Conservation (phyloP, 1,139 yeast genomes). For the Pichia sp. region DNA sequence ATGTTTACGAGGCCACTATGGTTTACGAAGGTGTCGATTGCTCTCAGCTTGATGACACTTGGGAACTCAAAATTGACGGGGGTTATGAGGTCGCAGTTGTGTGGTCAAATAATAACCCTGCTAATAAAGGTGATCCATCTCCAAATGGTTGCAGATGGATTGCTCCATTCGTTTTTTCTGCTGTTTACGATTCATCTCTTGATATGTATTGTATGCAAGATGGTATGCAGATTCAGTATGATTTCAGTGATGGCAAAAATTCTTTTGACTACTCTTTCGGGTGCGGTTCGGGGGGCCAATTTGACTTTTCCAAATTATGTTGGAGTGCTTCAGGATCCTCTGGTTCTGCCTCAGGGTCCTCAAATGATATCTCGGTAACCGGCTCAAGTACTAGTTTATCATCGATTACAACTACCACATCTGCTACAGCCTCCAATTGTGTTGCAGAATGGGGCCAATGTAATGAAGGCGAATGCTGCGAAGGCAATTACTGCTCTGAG, state of each 20-base stretch:
- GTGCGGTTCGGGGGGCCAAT: constrained; percentile 22
- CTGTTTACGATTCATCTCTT: constrained; percentile 7
- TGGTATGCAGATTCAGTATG: constrained; percentile 25
- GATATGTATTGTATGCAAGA: constrained; percentile 16
- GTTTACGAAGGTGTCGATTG: constrained; percentile 19
- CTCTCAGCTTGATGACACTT: constrained; percentile 17
- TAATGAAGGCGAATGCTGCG: constrained; percentile 1
- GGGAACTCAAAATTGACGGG: constrained; percentile 25
- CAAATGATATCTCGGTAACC: neutral
- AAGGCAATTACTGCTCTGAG: neutral
- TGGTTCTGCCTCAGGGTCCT: neutral
- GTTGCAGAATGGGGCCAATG: neutral
- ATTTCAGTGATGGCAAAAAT: constrained; percentile 16
- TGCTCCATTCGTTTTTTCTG: constrained; percentile 19
- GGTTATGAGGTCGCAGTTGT: constrained; percentile 18
- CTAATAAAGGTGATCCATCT: constrained; percentile 8
- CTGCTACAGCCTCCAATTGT: constrained; percentile 4
- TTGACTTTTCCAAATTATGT: constrained; percentile 20
- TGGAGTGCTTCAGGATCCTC: constrained; percentile 14
- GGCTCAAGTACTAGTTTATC: neutral
- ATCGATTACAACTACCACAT: neutral
- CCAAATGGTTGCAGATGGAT: constrained; percentile 22
- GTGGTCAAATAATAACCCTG: constrained; percentile 19
- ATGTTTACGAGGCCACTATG: constrained; percentile 22
- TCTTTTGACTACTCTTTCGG: constrained; percentile 23